phyloP scores from a whole-genome alignment of 768 basidiomycete species.

The Kwoniella shandongensis region DNA sequence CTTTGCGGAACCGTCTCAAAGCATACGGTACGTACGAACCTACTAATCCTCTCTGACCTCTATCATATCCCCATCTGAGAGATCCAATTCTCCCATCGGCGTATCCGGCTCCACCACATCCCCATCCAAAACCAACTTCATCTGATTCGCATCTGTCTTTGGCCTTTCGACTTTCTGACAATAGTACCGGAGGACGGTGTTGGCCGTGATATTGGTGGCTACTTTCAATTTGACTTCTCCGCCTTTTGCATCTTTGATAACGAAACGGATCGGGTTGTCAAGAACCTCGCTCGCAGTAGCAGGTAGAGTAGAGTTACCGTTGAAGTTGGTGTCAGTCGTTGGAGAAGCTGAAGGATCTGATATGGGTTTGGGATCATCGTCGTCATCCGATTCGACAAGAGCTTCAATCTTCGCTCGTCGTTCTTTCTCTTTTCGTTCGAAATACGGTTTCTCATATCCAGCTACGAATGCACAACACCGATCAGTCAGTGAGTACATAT shows the following conservation, averaged over 20 bases:
- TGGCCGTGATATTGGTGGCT: neutral
- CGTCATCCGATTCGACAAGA: neutral
- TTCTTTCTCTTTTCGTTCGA: conserved; percentile 6
- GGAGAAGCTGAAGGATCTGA: neutral
- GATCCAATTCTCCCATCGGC: conserved; percentile 10
- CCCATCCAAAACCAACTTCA: conserved; percentile 14
- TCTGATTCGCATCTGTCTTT: neutral
- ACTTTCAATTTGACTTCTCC: conserved; percentile 9
- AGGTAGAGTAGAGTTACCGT: neutral
- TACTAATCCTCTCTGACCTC: conserved; percentile 2
- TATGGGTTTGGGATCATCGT: neutral
- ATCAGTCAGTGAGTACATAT: too few species aligned
- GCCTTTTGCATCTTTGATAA: neutral
- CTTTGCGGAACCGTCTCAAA: too few species aligned
- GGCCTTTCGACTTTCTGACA: conserved; percentile 7
- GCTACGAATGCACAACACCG: neutral
- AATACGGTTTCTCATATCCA: conserved; percentile 22
- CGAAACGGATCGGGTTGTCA: conserved; percentile 2
- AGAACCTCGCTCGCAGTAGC: neutral
- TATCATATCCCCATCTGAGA: conserved; percentile 21
- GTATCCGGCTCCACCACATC: conserved; percentile 12
- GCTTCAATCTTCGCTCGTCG: conserved; percentile 1
- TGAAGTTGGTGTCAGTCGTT: neutral
- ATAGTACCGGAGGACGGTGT: conserved; percentile 2
- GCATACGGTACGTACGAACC: too few species aligned